phyloP scores from a whole-genome alignment of 2,329 filamentous ascomycete genomes.

The Teratosphaeria epicoccoides region DNA sequence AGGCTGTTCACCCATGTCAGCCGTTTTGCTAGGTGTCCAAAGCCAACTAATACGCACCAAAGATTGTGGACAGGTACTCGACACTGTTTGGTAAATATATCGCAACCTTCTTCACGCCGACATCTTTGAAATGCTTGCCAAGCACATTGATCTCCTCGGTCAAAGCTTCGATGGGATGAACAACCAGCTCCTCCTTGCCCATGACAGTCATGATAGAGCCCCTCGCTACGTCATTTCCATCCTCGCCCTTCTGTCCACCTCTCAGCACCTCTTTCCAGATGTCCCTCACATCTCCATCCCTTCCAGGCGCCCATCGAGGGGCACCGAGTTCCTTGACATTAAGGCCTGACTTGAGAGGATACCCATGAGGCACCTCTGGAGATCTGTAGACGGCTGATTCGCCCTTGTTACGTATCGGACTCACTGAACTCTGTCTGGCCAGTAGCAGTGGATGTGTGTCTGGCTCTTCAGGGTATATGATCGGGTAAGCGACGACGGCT shows the following conservation, averaged over 20 bases:
- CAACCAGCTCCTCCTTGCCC: constrained; percentile 62
- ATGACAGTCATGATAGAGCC: constrained; percentile 70
- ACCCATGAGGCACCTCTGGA: constrained; percentile 75
- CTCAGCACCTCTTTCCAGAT: constrained; percentile 63
- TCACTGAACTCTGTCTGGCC: constrained; percentile 68
- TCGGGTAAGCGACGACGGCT: constrained; percentile 57
- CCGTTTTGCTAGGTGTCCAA: constrained; percentile 5
- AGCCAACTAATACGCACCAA: constrained; percentile 38
- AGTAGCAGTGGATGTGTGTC: constrained; percentile 89
- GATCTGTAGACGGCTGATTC: constrained; percentile 80
- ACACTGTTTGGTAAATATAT: constrained; percentile 89
- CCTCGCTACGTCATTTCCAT: constrained; percentile 47
- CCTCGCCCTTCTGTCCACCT: constrained; percentile 46
- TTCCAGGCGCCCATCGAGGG: constrained; percentile 72
- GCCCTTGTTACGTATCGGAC: constrained; percentile 68
- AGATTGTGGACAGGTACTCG: constrained; percentile 71
- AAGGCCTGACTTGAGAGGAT: constrained; percentile 64
- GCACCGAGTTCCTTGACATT: constrained; percentile 72
- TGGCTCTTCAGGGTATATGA: constrained; percentile 64
- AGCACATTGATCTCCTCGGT: constrained; percentile 81
- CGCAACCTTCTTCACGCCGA: constrained; percentile 60
- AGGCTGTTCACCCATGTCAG: constrained; percentile 43
- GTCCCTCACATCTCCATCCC: constrained; percentile 82
- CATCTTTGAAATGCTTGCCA: constrained; percentile 60
- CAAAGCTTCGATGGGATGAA: constrained; percentile 60